A percentile compares a stretch with the other conserved stretches of the same genome.
phyloP scores from a whole-genome alignment of 2,329 filamentous ascomycete genomes.

The Pyrenochaeta sp. region DNA sequence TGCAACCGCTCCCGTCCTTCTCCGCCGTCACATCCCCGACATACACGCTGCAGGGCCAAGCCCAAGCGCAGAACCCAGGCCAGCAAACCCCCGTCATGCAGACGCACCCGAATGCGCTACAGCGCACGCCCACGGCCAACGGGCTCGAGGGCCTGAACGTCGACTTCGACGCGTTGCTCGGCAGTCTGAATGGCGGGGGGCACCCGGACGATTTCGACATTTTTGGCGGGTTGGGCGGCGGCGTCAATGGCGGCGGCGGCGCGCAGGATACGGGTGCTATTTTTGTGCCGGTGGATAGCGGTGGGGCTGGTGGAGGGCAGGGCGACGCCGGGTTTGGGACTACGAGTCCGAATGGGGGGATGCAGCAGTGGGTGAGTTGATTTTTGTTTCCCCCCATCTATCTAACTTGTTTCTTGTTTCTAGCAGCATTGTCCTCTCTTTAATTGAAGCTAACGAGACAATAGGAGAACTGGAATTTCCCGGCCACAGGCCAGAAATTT shows the following conservation, averaged over 20 bases:
- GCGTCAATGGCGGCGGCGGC: no score
- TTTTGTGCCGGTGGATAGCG: slow-evolving; percentile 44
- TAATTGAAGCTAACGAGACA: slow-evolving; percentile 2
- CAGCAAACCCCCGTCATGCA: slow-evolving; percentile 19
- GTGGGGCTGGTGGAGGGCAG: slow-evolving; percentile 6
- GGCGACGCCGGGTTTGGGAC: slow-evolving; percentile 23
- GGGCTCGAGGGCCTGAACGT: slow-evolving; percentile 37
- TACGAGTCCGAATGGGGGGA: slow-evolving; percentile 33
- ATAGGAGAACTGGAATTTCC: slow-evolving; percentile 41
- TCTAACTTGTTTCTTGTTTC: background rate
- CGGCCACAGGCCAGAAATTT: slow-evolving; percentile 29
- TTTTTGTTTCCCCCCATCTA: background rate
- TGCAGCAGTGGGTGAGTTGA: slow-evolving; percentile 44
- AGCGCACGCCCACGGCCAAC: slow-evolving; percentile 27
- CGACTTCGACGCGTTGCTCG: slow-evolving; percentile 43
- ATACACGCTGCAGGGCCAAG: no score
- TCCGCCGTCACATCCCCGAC: slow-evolving; percentile 15
- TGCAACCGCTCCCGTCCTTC: slow-evolving; percentile 31
- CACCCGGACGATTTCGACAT: slow-evolving; percentile 35
- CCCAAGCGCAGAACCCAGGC: background rate
- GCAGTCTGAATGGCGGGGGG: slow-evolving; percentile 30
- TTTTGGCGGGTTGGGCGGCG: slow-evolving; percentile 29
- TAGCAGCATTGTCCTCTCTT: no score
- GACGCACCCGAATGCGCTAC: slow-evolving; percentile 24
- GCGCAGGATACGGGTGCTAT: slow-evolving; percentile 41